Evolutionary conservation across 345 rosid species (phyloP), one percentile per base, ranked within the genome.

Genomic region (Hypericum androsaemum): DNA sequence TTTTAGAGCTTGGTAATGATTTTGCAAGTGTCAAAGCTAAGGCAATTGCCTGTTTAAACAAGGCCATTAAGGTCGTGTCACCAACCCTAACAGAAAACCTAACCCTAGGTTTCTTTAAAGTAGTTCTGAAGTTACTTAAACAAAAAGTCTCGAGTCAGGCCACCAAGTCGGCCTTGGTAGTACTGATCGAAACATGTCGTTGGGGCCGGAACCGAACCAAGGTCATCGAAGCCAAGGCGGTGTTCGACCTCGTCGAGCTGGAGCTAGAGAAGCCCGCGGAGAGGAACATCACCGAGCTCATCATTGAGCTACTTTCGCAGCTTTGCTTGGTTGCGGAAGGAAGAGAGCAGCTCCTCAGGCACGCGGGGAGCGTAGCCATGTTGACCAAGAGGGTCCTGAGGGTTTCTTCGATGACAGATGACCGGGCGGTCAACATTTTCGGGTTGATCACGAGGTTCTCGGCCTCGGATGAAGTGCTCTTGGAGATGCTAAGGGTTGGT

Each of bases 401-500:
- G 62, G 84, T 81, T 7, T 81, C 88, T 0, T 53, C 82, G 0
- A 72, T 66, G 0, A 70, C 78, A 5, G 88, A 81, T 14, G 82
- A 72, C 38, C 58, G 70, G 36, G 76, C 75, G 0, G 49, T 81
- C n/a, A 62, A 66, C 13, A 64, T 81, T 15, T 41, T 81, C 1
- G 58, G 62, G 1, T 53, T 43, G 10, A 52, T 81, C 10, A 54
- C 80, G 3, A 74, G 63, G 35, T 70, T 54, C 52, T 70, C 73
- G 0, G 82, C 68, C 0, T 56, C 65, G 0, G 43, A 58, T 3
- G 64, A 68, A 16, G 72, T 78, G 7, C 53, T 76, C 14, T 69
- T 65, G 50, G 95, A 85, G 73, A 79, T 89, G 94, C 39, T 70
- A 59, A 54, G 50, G 6, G 81, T 74, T 8, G 72, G 79, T n/a